A percentile compares a stretch with the other conserved stretches of the same genome.
These are phyloP conservation scores for Rugonectria rugulosa DNA, from an alignment of 2,329 filamentous ascomycete genomes.

Conservation along the genomic window DNA sequence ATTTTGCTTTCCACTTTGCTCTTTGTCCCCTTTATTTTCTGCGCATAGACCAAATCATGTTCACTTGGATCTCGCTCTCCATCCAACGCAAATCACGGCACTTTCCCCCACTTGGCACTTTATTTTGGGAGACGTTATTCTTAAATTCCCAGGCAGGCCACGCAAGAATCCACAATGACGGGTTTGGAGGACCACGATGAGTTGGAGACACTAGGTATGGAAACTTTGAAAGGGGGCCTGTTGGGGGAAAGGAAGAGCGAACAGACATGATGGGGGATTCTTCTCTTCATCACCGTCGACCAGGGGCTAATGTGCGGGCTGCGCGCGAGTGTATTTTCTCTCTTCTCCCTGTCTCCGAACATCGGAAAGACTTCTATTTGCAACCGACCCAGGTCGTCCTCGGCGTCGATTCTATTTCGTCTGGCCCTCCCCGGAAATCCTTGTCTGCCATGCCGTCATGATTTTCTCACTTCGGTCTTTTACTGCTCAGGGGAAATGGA, in stretches of 20 bases:
- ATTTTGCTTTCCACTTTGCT: slow-evolving; percentile 37
- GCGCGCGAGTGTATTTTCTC: slow-evolving; percentile 35
- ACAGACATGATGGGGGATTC: slow-evolving; percentile 26
- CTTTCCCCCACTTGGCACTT: slow-evolving; percentile 24
- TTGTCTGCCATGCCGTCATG: slow-evolving; percentile 20
- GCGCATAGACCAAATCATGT: slow-evolving; percentile 49
- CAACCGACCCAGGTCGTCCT: slow-evolving; percentile 2
- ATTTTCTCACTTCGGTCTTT: slow-evolving; percentile 10
- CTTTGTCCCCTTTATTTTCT: slow-evolving; percentile 38
- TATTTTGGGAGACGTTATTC: slow-evolving; percentile 27
- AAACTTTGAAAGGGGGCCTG: slow-evolving; percentile 22
- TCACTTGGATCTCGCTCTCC: slow-evolving; percentile 43
- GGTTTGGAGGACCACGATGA: slow-evolving; percentile 17
- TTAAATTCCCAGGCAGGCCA: slow-evolving; percentile 22
- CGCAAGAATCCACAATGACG: slow-evolving; percentile 15
- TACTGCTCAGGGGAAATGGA: slow-evolving; percentile 9
- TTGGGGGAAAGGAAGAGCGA: slow-evolving; percentile 11
- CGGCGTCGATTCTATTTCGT: neutral
- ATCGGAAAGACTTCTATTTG: slow-evolving; percentile 18
- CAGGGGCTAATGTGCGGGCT: slow-evolving; percentile 22
- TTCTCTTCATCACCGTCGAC: slow-evolving; percentile 22
- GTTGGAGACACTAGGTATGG: slow-evolving; percentile 12
- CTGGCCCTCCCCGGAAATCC: slow-evolving; percentile 1
- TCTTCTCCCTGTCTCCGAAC: slow-evolving; percentile 22
- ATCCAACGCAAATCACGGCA: slow-evolving; percentile 25